Evolutionary conservation across 129 eudicot species (phyloP), one percentile per base, ranked within the genome.

Genomic region (Flaveria ramosissima): DNA sequence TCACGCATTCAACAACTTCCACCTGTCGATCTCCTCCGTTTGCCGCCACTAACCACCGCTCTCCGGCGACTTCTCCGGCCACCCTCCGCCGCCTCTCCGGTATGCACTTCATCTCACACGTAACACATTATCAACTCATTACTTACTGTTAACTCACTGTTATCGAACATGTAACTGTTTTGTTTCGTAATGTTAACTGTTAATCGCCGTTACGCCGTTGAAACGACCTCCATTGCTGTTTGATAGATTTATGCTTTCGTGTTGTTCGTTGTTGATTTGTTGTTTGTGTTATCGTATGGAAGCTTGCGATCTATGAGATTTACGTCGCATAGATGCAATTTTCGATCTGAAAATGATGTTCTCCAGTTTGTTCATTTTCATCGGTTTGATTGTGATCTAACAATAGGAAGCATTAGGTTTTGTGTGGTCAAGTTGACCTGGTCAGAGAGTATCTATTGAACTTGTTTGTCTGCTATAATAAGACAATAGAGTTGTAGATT

Each of bases 51-150:
- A 4, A 86, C 89, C 24, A 78, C 83, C 61, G 56, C 77, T 57
- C 24, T 57, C 76, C 60, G 69, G 45, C 57, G 50, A 51, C 48
- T 68, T 52, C 71, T 67, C 69, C 68, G 70, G 61, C 68, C 69
- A 32, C 39, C 61, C 24, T 75, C 79, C 70, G 69, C 68, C 82
- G 32, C 32, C 41, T 60, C 14, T 45, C 78, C 47, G 88, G 92
- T 88, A 75, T 39, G 65, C 12, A 1, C 26, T 36, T 43, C 77
- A 17, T 20, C 45, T 55, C 17, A 39, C 32, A 7, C 8, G 5
- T 36, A 36, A 36, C 36, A 1, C 55, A 66, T 39, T 17, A 23
- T 41, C 27, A 36, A 66, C 47, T 55, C 74, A 55, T 20, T 65
- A 23, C 27, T 68, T 14, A 12, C 23, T 50, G 13, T 11, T 4